Percentiles rank a stretch among this genome's conserved stretches.
phyloP scores from a whole-genome alignment of 2,329 filamentous ascomycete genomes.

The Ascochyta clinopodiicola region DNA sequence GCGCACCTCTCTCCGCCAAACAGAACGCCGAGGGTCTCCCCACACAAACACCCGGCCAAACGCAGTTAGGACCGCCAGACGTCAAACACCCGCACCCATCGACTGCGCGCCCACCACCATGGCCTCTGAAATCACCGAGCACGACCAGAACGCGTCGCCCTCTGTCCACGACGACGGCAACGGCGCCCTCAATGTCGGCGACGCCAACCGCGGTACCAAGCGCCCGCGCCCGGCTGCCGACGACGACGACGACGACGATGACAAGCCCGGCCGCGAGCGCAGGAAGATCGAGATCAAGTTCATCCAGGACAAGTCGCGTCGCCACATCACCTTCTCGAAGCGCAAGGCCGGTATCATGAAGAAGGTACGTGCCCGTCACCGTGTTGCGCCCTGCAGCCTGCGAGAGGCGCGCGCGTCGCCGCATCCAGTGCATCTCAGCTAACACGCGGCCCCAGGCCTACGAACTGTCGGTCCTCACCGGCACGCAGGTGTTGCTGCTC shows the following conservation, averaged over 20 bases:
- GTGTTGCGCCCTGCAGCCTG: conserved; percentile 2
- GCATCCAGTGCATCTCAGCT: conserved; percentile 1
- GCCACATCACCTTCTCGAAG: conserved; percentile 99
- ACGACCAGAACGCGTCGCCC: conserved; percentile 59
- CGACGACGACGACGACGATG: conserved; percentile 96
- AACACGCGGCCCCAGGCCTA: conserved; percentile 71
- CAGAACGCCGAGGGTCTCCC: conserved; percentile 41
- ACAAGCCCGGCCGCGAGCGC: conserved; percentile 96
- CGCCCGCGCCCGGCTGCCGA: conserved; percentile 82
- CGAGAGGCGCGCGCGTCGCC: background rate
- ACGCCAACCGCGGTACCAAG: conserved; percentile 84
- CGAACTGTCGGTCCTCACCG: conserved; percentile 94
- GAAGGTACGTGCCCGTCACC: conserved; percentile 71
- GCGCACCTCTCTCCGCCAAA: conserved; percentile 32
- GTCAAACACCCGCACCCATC: conserved; percentile 46
- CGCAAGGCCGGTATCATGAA: conserved; percentile 99
- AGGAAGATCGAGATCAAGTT: conserved; percentile 99
- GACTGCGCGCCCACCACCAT: conserved; percentile 40
- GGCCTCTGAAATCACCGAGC: conserved; percentile 58
- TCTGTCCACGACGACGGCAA: conserved; percentile 62
- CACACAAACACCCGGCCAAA: conserved; percentile 45
- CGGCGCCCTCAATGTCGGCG: conserved; percentile 56
- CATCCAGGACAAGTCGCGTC: conserved; percentile 98
- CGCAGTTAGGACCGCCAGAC: conserved; percentile 49
- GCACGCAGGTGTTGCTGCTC: conserved; percentile 94